phyloP scores from a whole-genome alignment of 2,329 filamentous ascomycete species.

The Leptographium lundbergii region DNA sequence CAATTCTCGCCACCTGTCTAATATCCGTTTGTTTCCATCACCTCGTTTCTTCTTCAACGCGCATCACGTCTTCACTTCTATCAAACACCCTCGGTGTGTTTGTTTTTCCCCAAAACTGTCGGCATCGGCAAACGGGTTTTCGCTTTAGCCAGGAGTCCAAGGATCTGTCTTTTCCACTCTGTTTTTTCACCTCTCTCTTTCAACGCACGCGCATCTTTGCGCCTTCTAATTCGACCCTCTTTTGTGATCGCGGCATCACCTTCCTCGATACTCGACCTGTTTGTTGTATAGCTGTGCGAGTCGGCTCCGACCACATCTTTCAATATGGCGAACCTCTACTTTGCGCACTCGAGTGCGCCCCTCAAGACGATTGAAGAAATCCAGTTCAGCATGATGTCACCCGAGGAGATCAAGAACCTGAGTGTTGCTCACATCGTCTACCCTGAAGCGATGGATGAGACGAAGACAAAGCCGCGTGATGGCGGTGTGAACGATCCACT shows the following conservation, averaged over 20 bases:
- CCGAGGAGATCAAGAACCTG: conserved; percentile 98
- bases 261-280: neutral
- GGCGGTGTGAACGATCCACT: conserved; percentile 91
- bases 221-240: neutral
- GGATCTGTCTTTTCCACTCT: neutral
- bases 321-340: conserved; percentile 85
- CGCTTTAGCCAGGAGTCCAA: neutral
- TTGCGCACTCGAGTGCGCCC: conserved; percentile 85
- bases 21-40: neutral
- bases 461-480: conserved; percentile 77
- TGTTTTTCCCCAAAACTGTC: neutral
- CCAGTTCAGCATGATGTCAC: conserved; percentile 94
- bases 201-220: neutral
- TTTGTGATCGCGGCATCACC: neutral
- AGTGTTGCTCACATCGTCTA: conserved; percentile 93
- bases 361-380: conserved; percentile 98
- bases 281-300: neutral
- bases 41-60: neutral
- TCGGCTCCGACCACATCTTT: conserved; percentile 12
- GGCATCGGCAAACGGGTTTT: neutral
- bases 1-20: neutral
- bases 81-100: neutral
- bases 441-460: conserved; percentile 99
- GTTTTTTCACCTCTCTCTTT: neutral
- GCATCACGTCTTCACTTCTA: neutral